phyloP scores from a whole-genome alignment of 1,139 yeast genomes.

The Suhomyces kunorum region DNA sequence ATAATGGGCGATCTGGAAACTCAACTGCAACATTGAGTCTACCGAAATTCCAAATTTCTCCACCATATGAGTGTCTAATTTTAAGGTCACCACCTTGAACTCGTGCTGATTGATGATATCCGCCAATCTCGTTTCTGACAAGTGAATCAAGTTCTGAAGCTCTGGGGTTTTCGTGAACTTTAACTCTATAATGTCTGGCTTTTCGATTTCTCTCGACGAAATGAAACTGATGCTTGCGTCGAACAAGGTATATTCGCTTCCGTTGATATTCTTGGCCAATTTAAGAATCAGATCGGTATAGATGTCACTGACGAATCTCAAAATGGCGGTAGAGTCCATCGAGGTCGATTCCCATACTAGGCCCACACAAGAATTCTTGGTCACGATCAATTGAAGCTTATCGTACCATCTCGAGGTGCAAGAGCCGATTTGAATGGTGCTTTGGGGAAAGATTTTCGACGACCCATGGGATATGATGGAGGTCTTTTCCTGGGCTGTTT shows the following conservation, averaged over 20 bases:
- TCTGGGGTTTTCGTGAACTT: conserved; percentile 53
- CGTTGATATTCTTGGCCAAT: conserved; percentile 70
- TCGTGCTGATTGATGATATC: conserved; percentile 75
- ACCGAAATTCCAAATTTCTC: conserved; percentile 55
- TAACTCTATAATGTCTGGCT: conserved; percentile 47
- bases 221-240: conserved; percentile 40
- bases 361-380: conserved; percentile 72
- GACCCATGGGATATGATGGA: conserved; percentile 65
- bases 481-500: conserved; percentile 50
- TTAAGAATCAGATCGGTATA: conserved; percentile 74
- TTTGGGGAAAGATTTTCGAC: conserved; percentile 49
- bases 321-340: conserved; percentile 77
- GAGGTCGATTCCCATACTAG: conserved; percentile 73
- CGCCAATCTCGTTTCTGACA: conserved; percentile 74
- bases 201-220: conserved; percentile 38
- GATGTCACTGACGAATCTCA: conserved; percentile 71
- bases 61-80: conserved; percentile 48
- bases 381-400: conserved; percentile 67
- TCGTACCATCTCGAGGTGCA: conserved; percentile 83
- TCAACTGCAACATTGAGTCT: conserved; percentile 68
- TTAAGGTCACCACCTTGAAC: conserved; percentile 45
- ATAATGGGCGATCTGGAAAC: conserved; percentile 70
- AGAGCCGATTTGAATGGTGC: conserved; percentile 69
- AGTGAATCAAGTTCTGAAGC: conserved; percentile 52
- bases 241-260: conserved; percentile 68